These are phyloP conservation scores for Phaeosphaeria sp. DNA, from an alignment of 2,329 filamentous ascomycete genomes.

Conservation along the genomic window DNA sequence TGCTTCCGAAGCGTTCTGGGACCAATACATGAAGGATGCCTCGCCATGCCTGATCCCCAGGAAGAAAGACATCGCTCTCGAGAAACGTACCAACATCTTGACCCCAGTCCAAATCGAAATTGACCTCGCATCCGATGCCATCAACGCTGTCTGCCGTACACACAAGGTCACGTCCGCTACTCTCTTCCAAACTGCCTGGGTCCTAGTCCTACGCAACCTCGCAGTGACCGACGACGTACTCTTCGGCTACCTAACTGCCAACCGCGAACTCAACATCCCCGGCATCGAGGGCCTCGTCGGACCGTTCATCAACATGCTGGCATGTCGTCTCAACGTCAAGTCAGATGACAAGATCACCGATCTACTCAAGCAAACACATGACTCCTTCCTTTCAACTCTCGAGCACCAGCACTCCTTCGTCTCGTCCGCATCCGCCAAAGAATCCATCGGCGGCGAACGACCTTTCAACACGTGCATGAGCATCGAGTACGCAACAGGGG, in stretches of 20 bases:
- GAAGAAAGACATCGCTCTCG: constrained; percentile 4
- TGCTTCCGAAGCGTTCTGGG: constrained; percentile 17
- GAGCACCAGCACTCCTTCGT: constrained; percentile 3
- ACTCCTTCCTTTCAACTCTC: constrained; percentile 10
- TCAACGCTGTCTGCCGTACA: constrained; percentile 38
- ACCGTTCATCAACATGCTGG: constrained; percentile 49
- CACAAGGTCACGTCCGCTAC: constrained; percentile 55
- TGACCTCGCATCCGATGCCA: constrained; percentile 6
- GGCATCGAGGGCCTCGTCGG: constrained; percentile 47
- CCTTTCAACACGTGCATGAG: constrained; percentile 10
- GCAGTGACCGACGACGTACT: constrained; percentile 34
- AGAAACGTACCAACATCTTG: constrained; percentile 4
- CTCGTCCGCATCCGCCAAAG: constrained; percentile 1
- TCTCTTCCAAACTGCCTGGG: constrained; percentile 45
- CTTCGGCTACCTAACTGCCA: constrained; percentile 49
- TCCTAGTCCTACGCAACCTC: constrained; percentile 32
- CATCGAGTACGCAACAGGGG: constrained; percentile 13
- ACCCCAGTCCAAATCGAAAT: constrained; percentile 4
- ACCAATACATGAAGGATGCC: constrained; percentile 12
- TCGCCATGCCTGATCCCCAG: constrained; percentile 18
- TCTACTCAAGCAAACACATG: constrained; percentile 10
- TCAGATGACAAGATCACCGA: neutral
- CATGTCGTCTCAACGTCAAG: constrained; percentile 26
- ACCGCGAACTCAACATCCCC: constrained; percentile 43
- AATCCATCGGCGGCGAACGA: constrained; percentile 8